Percentiles rank a stretch among this genome's conserved stretches.
Evolutionary conservation across 2,329 filamentous ascomycete species (phyloP).

Genomic region (Aspergillus fumigatiaffinis): DNA sequence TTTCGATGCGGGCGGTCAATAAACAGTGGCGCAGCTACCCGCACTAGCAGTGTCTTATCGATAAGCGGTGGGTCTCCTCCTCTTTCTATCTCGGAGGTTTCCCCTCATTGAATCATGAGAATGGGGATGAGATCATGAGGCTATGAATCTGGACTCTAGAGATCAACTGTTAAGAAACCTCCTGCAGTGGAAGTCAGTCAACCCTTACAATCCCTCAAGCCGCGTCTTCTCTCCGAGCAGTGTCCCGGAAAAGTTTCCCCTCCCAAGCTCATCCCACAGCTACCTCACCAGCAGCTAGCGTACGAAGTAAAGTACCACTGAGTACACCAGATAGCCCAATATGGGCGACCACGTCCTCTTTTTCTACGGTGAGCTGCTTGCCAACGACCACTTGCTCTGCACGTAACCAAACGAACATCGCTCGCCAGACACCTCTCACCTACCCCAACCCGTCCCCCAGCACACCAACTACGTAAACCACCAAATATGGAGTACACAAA

Average conservation of each 20-base stretch:
- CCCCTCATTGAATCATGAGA: neutral
- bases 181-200: neutral
- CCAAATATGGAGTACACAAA: neutral
- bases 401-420: neutral
- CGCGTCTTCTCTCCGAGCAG: neutral
- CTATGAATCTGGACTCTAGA: neutral
- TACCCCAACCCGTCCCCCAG: neutral
- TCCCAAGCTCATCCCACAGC: neutral
- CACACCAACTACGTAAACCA: constrained; percentile 1
- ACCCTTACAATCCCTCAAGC: neutral
- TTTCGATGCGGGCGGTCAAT: constrained; percentile 23
- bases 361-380: constrained; percentile 54
- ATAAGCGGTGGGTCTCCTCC: constrained; percentile 6
- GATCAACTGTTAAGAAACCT: neutral
- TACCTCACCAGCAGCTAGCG: neutral
- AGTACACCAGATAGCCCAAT: constrained; percentile 4
- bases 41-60: constrained; percentile 7
- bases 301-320: neutral
- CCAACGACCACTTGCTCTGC: neutral
- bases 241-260: neutral
- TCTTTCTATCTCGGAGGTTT: neutral
- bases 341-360: constrained; percentile 55
- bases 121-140: neutral
- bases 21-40: constrained; percentile 8
- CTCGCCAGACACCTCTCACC: neutral